A percentile compares a stretch with the other conserved stretches of the same genome.
These are phyloP conservation scores for Sordariomycetes sp. DNA, from an alignment of 2,329 filamentous ascomycete species.

Conservation along the genomic window DNA sequence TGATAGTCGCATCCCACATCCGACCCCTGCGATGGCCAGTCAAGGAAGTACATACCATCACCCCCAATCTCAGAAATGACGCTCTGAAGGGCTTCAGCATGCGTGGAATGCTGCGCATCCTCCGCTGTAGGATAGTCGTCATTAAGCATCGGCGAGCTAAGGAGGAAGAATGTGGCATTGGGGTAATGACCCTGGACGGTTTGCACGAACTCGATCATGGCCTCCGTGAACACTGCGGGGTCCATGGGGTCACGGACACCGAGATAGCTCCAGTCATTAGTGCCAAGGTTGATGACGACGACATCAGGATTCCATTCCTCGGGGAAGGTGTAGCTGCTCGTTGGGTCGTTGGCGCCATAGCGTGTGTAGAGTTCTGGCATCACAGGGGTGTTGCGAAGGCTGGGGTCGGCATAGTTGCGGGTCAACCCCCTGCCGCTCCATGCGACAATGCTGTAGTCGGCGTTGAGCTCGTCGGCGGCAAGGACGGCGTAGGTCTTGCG, in stretches of 20 bases:
- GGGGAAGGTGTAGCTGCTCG: slow-evolving; percentile 22
- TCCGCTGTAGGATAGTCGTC: slow-evolving; percentile 20
- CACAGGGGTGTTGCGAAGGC: slow-evolving; percentile 16
- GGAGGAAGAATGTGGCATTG: slow-evolving; percentile 22
- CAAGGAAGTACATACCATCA: slow-evolving; percentile 20
- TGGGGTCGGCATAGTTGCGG: slow-evolving; percentile 20
- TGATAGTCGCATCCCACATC: slow-evolving; percentile 28
- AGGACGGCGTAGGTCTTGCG: slow-evolving; percentile 27
- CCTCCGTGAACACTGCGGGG: slow-evolving; percentile 13
- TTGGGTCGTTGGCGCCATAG: slow-evolving; percentile 24
- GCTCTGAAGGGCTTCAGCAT: slow-evolving; percentile 18
- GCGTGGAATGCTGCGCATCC: slow-evolving; percentile 22
- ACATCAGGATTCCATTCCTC: slow-evolving; percentile 14
- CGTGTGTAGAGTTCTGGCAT: slow-evolving; percentile 26
- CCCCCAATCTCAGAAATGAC: slow-evolving; percentile 16
- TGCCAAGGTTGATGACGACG: slow-evolving; percentile 28
- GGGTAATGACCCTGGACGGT: slow-evolving; percentile 20
- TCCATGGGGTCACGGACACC: slow-evolving; percentile 15
- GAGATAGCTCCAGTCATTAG: slow-evolving; percentile 26
- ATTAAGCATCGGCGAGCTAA: slow-evolving; percentile 23
- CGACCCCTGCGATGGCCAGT: slow-evolving; percentile 24
- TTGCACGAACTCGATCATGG: slow-evolving; percentile 17
- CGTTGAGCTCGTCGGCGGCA: slow-evolving; percentile 22
- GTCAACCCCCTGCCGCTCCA: slow-evolving; percentile 29
- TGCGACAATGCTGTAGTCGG: slow-evolving; percentile 27